Evolutionary conservation across 2,329 filamentous ascomycete genomes (phyloP), one percentile per base, ranked within the genome.

Genomic region (Microdochium trichocladiopsis): DNA sequence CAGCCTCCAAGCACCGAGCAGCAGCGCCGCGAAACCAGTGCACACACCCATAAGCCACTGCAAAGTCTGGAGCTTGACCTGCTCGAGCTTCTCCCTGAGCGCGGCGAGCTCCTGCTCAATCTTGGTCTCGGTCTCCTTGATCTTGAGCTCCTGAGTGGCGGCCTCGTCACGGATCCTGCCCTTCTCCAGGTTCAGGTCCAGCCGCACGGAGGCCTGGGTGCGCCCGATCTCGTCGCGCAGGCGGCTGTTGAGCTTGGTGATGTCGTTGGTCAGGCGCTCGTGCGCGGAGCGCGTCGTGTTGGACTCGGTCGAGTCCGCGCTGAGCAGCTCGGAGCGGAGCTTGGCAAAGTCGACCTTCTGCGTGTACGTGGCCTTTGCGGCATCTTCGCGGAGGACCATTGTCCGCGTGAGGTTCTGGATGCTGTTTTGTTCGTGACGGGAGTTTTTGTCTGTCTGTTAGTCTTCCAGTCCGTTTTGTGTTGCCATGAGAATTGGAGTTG

Each of bases 301-400:
- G 24, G 87, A 86, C 74, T 99, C 94, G 50, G 90, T 94, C 59
- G 87, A 91, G 73, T 97, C 94, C 49, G 92, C 87, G 5, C 90
- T 92, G 22, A 96, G 82, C 22, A 99, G 84, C 70, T 99, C 94
- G 53, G 90, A 95, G 59, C 94, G 90, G 45, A 97, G 84, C 75
- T 97, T 96, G 55, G 93, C 92, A 66, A 99, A 97, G 72, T 99
- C 94, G 57, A 97, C 94, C 70, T 97, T 97, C 68, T 97, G 84
- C 2, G 84, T 86, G 67, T 88, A 88, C 2, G 83, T 87, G 25
- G 88, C 86, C 65, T 89, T 88, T 63, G 90, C 88, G 56, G 90
- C 83, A 72, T 96, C 94, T 73, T 99, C 94, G 64, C 92, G 90
- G 48, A 96, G 82, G 43, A 99, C 94, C 94, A 99, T 99, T 16